Base-by-base conservation (phyloP, 768 basidiomycete genomes). In the Lyophyllum semitale region DNA sequence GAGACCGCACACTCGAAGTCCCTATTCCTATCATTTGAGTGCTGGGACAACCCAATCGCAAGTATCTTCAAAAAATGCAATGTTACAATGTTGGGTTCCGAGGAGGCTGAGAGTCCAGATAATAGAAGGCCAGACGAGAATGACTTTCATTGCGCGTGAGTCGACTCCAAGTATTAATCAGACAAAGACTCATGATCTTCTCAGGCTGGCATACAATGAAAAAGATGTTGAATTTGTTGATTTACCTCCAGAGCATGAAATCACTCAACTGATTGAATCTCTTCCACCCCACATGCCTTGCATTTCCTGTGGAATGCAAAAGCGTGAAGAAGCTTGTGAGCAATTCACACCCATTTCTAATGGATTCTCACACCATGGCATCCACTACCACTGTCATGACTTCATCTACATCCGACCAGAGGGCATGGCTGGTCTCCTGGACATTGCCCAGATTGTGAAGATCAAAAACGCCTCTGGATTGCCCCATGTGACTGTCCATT, bases 1-100 rank as follows among this genome's bases (percentile, higher is more conserved):
- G 84, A 91, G 60, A 77, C 80, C 0, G 77, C 87, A 0, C 88
- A 91, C 53, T 76, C 88, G 0, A 79, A 81, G 54, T 76, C 80
- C 0, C 71, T 91, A 0, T 87, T 79, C 60, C 71, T 82, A 9
- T 71, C 85, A 54, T 68, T 81, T 22, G 71, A 75, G 6, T 91
- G 89, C 59, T 83, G 80, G 42, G 74, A 85, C 59, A 78, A 82
- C 32, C 70, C 74, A 1, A 64, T 87, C 0, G 78, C 76, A 1
- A 77, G 80, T 12, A 87, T 91, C 45, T 79, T 78, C 56, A 77
- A 80, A 37, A 84, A 81, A 63, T 84, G 83, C 57, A 77, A 84
- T 17, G 58, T 89, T 8, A 73, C 63, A 2, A 69, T 78, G 37
- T 67, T 84, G 22, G 63, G 59, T 0, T 54, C 60, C 17, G 74